A percentile compares a stretch with the other conserved stretches of the same genome.
Evolutionary conservation across 2,329 filamentous ascomycete species (phyloP).

Genomic region (Venturia oleaginea): DNA sequence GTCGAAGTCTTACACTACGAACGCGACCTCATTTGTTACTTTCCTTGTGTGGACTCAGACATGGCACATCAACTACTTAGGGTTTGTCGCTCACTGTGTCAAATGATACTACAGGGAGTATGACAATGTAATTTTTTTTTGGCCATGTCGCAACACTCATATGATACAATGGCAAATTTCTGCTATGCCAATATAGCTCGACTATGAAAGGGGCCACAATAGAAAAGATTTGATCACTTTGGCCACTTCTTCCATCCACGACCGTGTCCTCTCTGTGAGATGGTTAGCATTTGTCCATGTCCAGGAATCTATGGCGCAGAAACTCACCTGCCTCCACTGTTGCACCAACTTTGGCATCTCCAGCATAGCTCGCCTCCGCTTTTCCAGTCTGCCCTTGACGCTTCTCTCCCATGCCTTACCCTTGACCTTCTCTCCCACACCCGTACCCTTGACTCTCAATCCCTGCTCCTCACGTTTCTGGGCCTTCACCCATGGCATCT

Average conservation of each 20-base stretch:
- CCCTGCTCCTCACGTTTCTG: slow-evolving; percentile 68
- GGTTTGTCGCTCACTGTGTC: neutral
- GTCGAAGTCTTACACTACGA: neutral
- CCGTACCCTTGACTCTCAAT: slow-evolving; percentile 81
- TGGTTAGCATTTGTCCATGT: slow-evolving; percentile 27
- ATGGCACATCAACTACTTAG: neutral
- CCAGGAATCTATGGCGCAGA: slow-evolving; percentile 10
- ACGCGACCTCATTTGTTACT: neutral
- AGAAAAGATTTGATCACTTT: slow-evolving; percentile 32
- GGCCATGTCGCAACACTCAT: neutral
- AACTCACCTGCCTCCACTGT: slow-evolving; percentile 80
- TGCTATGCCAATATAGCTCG: neutral
- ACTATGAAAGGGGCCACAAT: neutral
- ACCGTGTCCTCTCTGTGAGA: slow-evolving; percentile 55
- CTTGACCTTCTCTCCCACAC: slow-evolving; percentile 88
- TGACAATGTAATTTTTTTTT: neutral
- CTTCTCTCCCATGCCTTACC: slow-evolving; percentile 88
- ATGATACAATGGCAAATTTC: neutral
- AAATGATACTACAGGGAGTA: neutral
- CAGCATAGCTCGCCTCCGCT: slow-evolving; percentile 84
- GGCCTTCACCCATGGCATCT: slow-evolving; percentile 64
- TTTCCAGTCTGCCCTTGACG: slow-evolving; percentile 73
- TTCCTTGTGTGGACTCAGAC: neutral
- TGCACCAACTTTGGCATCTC: slow-evolving; percentile 88
- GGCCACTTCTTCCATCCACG: slow-evolving; percentile 69